Conservation (phyloP, 1,284 basidiomycete genomes). For the Naganishia sp. region DNA sequence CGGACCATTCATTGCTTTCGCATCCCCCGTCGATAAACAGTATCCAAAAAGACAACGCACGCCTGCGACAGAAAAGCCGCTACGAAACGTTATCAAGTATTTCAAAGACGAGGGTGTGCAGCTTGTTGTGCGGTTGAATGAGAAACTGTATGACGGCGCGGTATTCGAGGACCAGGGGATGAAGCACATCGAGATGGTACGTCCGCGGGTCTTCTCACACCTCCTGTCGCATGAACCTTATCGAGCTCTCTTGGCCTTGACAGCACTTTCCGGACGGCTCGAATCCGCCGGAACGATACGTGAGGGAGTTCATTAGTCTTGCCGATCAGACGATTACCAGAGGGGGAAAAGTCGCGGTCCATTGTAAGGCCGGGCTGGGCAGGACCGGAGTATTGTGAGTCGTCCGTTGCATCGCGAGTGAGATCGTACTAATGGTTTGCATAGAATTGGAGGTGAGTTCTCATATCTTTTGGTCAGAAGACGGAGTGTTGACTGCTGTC, state of each 20-base stretch:
- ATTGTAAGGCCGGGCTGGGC: slow-evolving; percentile 61
- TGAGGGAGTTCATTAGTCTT: slow-evolving; percentile 82
- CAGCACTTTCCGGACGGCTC: slow-evolving; percentile 94
- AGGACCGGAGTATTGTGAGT: slow-evolving; percentile 67
- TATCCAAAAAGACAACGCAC: slow-evolving; percentile 32
- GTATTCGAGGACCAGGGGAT: slow-evolving; percentile 85
- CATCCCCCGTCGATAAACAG: slow-evolving; percentile 71
- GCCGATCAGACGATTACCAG: slow-evolving; percentile 73
- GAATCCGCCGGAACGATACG: slow-evolving; percentile 85
- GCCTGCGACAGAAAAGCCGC: slow-evolving; percentile 56
- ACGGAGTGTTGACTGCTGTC: background rate
- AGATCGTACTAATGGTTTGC: background rate
- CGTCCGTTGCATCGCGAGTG: no score
- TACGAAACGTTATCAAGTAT: slow-evolving; percentile 85
- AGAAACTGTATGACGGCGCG: slow-evolving; percentile 84
- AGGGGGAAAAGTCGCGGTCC: slow-evolving; percentile 83
- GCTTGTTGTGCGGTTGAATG: slow-evolving; percentile 93
- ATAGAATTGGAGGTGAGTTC: slow-evolving; percentile 63
- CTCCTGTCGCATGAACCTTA: background rate
- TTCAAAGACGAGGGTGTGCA: slow-evolving; percentile 85
- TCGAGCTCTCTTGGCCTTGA: background rate
- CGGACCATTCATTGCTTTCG: slow-evolving; percentile 84
- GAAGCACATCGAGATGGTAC: slow-evolving; percentile 69
- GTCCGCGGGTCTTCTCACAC: background rate
- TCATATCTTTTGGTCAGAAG: background rate